Evolutionary conservation across 1,284 basidiomycete genomes (phyloP).

Genomic region (Heterobasidion occidentale): DNA sequence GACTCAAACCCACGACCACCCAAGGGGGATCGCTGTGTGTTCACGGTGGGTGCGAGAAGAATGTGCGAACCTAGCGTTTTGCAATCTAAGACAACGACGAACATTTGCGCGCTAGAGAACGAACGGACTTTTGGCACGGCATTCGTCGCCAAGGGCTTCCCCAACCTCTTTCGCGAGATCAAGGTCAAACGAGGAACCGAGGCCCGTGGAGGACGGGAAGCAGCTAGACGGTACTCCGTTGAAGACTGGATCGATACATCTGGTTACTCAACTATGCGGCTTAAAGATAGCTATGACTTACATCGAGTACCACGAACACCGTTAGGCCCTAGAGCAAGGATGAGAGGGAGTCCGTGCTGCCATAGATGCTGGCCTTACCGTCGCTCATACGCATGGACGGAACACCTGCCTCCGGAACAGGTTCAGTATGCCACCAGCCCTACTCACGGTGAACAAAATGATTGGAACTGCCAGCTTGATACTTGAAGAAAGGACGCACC

Average conservation of each 20-base stretch:
- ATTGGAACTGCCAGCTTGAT: neutral
- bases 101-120: neutral
- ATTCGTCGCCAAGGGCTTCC: slow-evolving; percentile 37
- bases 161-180: slow-evolving; percentile 35
- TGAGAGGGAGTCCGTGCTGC: neutral
- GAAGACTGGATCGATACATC: slow-evolving; percentile 25
- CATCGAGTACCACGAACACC: slow-evolving; percentile 43
- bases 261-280: neutral
- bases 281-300: slow-evolving; percentile 14
- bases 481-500: slow-evolving; percentile 15
- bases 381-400: slow-evolving; percentile 38
- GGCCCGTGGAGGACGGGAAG: slow-evolving; percentile 39
- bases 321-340: slow-evolving; percentile 30
- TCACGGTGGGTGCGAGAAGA: slow-evolving; percentile 45
- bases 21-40: slow-evolving; percentile 43
- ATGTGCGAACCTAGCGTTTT: slow-evolving; percentile 22
- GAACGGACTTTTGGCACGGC: slow-evolving; percentile 31
- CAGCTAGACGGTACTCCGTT: slow-evolving; percentile 40
- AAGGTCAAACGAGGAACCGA: slow-evolving; percentile 41
- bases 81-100: neutral
- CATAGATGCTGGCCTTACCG: slow-evolving; percentile 17
- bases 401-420: slow-evolving; percentile 34
- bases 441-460: slow-evolving; percentile 7
- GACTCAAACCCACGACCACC: slow-evolving; percentile 46
- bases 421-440: slow-evolving; percentile 46